Conservation (phyloP, 208 protist genomes). For the Leishmania martiniquensis region DNA sequence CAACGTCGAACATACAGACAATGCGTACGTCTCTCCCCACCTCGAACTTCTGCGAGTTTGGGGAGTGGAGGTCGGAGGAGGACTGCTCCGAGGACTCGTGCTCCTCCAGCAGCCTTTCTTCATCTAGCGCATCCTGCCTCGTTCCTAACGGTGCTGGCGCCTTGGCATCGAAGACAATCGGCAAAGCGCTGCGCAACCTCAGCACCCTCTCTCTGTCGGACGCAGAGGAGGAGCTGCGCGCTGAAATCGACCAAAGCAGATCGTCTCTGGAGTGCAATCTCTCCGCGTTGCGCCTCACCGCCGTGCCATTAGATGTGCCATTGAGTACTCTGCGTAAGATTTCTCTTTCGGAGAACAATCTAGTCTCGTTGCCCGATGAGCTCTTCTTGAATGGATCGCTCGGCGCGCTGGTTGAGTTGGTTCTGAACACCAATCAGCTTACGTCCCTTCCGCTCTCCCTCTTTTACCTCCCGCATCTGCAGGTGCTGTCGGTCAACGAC, state of each 20-base stretch:
- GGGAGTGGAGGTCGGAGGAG: conserved; percentile 31
- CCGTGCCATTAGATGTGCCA: conserved; percentile 44
- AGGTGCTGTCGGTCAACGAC: conserved; percentile 74
- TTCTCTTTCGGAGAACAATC: conserved; percentile 62
- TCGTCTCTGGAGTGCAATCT: conserved; percentile 64
- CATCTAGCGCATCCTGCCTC: neutral
- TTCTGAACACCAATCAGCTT: conserved; percentile 75
- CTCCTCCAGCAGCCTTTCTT: conserved; percentile 15
- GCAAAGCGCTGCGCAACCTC: conserved; percentile 26
- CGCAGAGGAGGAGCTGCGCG: conserved; percentile 44
- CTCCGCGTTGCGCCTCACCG: conserved; percentile 45
- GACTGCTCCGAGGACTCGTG: conserved; percentile 10
- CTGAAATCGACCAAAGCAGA: conserved; percentile 54
- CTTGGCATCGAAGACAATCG: neutral
- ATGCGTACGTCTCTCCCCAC: neutral
- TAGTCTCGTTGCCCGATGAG: conserved; percentile 39
- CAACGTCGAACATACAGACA: neutral
- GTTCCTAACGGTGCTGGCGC: conserved; percentile 2
- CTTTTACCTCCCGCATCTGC: conserved; percentile 61
- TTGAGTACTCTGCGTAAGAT: conserved; percentile 45
- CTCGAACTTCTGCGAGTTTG: conserved; percentile 14
- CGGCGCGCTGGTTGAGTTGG: conserved; percentile 43
- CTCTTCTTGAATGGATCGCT: conserved; percentile 55
- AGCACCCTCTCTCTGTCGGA: conserved; percentile 32
- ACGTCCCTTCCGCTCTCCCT: conserved; percentile 55